Evolutionary conservation across 768 basidiomycete genomes (phyloP), one percentile per base, ranked within the genome.

Genomic region (Tulasnella sp.): DNA sequence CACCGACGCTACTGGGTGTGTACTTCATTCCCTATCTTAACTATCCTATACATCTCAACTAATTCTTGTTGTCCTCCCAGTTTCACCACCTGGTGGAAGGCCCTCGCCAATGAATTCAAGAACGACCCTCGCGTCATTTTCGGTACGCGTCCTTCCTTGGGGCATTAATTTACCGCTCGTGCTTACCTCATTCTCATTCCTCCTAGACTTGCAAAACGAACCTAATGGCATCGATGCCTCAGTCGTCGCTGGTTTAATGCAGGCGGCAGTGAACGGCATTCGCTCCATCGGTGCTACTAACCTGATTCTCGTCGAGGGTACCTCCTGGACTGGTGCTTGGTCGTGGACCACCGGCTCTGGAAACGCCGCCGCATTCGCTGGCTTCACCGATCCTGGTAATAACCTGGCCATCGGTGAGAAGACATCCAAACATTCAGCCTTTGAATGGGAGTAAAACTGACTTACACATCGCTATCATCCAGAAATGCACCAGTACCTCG

Each of bases 401-500:
- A 90, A 90, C 82, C 81, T 88, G 77, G 90, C 89, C 42, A 88
- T 90, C 79, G 83, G 88, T 89, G 79, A 74, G 85, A 2, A 10
- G n/a, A 3, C 39, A 70, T 42, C 42, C 23, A n/a, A 15, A 35
- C 6, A 16, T 61, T 35, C 29, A 13, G 13, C 29, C 7, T 16
- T 32, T 20, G 10, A 46, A 18, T 1, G 48, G 15, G 39, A 35
- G 57, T 18, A n/a, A 18, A 40, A 10, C 55, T 35, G 29, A 48
- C 37, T 70, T 46, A 29, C 39, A 1, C 13, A 26, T n/a, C 61
- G 23, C 39, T 20, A 20, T 71, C 57, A 26, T 67, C 3, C 81
- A 88, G 89, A 91, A 82, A 90, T 91, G 89, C 90, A 91, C 82
- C 89, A 91, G 82, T 91, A 91, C 85, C 89, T 91, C 80, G 90